These are phyloP conservation scores for Beauveria brongniartii DNA, from an alignment of 2,329 filamentous ascomycete species.

Conservation along the genomic window DNA sequence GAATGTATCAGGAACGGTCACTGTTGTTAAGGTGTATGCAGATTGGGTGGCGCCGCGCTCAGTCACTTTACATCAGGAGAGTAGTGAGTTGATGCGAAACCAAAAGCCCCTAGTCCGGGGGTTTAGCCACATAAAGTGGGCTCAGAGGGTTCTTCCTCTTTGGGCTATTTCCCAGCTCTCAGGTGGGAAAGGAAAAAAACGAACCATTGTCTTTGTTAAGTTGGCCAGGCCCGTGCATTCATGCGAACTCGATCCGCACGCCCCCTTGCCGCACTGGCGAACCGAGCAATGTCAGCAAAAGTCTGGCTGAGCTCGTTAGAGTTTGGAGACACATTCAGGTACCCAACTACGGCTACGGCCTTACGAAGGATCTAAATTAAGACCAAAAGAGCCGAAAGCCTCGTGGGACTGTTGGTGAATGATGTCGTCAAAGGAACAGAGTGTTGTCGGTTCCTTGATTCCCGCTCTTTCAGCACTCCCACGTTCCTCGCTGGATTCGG, in stretches of 20 bases:
- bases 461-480: too few species aligned
- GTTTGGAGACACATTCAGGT: neutral
- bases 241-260: neutral
- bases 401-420: neutral
- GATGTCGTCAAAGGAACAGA: too few species aligned
- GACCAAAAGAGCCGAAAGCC: neutral
- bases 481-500: too few species aligned
- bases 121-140: neutral
- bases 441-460: too few species aligned
- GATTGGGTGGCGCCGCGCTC: neutral
- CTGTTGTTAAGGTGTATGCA: neutral
- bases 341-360: too few species aligned
- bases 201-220: neutral
- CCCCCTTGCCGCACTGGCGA: neutral
- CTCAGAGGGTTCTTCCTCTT: too few species aligned
- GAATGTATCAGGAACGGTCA: slow-evolving; percentile 5
- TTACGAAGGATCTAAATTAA: neutral
- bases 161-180: neutral
- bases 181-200: neutral
- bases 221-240: neutral
- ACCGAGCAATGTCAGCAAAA: neutral
- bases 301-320: neutral
- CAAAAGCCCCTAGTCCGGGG: neutral
- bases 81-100: neutral
- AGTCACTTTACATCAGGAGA: neutral